These are phyloP conservation scores for Catunica adiposa DNA, from an alignment of 2,329 filamentous ascomycete genomes.

Conservation along the genomic window DNA sequence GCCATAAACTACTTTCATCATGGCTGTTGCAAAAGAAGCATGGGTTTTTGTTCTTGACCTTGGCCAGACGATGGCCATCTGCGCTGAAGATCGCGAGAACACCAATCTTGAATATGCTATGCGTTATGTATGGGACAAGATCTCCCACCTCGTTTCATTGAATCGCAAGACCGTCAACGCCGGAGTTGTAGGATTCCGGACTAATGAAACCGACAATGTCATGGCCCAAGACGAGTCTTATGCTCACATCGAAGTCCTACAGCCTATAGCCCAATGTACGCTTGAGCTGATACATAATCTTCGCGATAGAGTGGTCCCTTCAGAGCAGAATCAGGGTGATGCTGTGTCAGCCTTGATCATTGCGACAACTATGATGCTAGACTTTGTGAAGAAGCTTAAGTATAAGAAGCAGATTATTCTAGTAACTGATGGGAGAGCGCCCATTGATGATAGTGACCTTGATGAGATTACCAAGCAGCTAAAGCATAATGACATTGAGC, in stretches of 20 bases:
- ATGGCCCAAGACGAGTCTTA: constrained; percentile 57
- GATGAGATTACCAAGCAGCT: constrained; percentile 56
- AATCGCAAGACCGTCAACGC: constrained; percentile 53
- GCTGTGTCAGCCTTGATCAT: constrained; percentile 76
- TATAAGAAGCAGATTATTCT: constrained; percentile 67
- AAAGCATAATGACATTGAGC: constrained; percentile 57
- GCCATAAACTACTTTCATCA: not conserved
- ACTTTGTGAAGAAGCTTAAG: constrained; percentile 66
- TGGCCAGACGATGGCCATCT: constrained; percentile 65
- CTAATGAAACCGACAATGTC: constrained; percentile 57
- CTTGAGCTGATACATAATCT: constrained; percentile 56
- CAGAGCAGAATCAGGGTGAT: constrained; percentile 54
- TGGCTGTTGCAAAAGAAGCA: constrained; percentile 64
- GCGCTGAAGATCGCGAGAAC: constrained; percentile 51
- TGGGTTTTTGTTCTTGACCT: constrained; percentile 85
- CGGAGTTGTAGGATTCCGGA: constrained; percentile 69
- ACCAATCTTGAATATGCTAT: constrained; percentile 80
- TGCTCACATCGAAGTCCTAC: constrained; percentile 64
- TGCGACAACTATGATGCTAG: constrained; percentile 71
- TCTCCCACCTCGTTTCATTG: constrained; percentile 50
- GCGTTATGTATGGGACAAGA: constrained; percentile 88
- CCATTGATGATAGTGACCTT: constrained; percentile 47
- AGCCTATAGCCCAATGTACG: constrained; percentile 41
- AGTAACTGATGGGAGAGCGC: constrained; percentile 63
- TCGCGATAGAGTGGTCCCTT: constrained; percentile 47